Conservation (phyloP, 2,329 filamentous ascomycete genomes). For the Alternaria ventricosa region DNA sequence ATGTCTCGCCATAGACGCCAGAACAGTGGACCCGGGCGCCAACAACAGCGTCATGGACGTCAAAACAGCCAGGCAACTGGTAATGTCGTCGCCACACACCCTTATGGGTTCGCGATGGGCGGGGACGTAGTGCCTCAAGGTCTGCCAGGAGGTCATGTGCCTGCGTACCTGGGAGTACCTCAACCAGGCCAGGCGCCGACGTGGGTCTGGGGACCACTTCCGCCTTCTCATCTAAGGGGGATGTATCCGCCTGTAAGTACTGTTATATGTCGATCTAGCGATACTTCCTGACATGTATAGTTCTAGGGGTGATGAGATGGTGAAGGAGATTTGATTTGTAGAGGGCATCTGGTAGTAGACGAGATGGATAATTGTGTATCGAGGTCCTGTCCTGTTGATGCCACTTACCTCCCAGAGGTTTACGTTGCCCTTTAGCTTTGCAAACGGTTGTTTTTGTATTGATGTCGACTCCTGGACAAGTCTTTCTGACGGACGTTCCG, state of each 20-base stretch:
- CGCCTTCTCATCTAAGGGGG: background rate
- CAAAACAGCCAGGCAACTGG: background rate
- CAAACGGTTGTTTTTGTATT: no score
- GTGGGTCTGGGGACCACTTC: background rate
- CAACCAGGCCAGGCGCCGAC: background rate
- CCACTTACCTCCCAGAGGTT: no score
- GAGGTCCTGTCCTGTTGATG: no score
- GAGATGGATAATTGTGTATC: no score
- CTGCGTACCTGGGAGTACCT: background rate
- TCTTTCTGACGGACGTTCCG: no score
- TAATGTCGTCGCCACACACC: background rate
- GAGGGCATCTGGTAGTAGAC: no score
- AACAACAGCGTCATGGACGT: background rate
- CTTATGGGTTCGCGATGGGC: background rate
- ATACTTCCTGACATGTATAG: background rate
- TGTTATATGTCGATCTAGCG: background rate
- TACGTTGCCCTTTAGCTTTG: no score
- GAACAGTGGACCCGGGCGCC: background rate
- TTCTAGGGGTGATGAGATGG: background rate
- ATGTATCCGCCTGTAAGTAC: background rate
- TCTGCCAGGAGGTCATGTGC: background rate
- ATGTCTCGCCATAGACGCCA: background rate
- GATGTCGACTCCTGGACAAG: no score
- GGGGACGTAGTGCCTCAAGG: background rate
- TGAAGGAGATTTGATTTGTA: background rate